These are phyloP conservation scores for Detonula confervacea DNA, from an alignment of 352 stramenopile species.

Conservation along the genomic window DNA sequence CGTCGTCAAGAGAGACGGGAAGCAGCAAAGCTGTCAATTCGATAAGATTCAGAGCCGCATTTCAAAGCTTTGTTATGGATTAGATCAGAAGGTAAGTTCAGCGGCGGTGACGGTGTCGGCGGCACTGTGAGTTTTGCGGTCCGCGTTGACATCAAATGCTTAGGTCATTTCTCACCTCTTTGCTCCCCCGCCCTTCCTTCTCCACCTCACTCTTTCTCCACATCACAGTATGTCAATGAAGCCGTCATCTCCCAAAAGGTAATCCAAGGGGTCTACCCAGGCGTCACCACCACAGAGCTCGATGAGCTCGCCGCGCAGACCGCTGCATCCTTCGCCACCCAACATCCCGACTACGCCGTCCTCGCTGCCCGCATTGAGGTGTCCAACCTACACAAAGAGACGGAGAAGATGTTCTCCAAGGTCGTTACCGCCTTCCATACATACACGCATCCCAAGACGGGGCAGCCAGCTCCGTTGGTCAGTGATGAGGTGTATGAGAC, in stretches of 20 bases:
- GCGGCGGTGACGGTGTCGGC: not conserved
- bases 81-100: slow-evolving; percentile 88
- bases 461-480: slow-evolving; percentile 91
- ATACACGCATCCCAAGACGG: slow-evolving; percentile 97
- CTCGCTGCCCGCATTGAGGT: slow-evolving; percentile 98
- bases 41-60: slow-evolving; percentile 98
- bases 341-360: slow-evolving; percentile 98
- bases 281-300: slow-evolving; percentile 97
- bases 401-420: slow-evolving; percentile 90
- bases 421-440: slow-evolving; percentile 92
- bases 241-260: slow-evolving; percentile 99
- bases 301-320: slow-evolving; percentile 98
- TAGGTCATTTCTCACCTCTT: slow-evolving; percentile 3
- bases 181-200: not conserved
- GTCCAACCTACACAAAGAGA: slow-evolving; percentile 99
- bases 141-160: no score
- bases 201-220: not conserved
- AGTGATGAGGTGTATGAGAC: slow-evolving; percentile 95
- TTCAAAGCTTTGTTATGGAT: slow-evolving; percentile 97
- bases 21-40: slow-evolving; percentile 94
- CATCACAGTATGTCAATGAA: slow-evolving; percentile 92
- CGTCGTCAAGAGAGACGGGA: slow-evolving; percentile 94
- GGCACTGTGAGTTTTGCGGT: not conserved
- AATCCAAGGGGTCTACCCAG: slow-evolving; percentile 97
- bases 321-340: slow-evolving; percentile 94